Conservation (phyloP, 805 yeast species). For the Candida montana region DNA sequence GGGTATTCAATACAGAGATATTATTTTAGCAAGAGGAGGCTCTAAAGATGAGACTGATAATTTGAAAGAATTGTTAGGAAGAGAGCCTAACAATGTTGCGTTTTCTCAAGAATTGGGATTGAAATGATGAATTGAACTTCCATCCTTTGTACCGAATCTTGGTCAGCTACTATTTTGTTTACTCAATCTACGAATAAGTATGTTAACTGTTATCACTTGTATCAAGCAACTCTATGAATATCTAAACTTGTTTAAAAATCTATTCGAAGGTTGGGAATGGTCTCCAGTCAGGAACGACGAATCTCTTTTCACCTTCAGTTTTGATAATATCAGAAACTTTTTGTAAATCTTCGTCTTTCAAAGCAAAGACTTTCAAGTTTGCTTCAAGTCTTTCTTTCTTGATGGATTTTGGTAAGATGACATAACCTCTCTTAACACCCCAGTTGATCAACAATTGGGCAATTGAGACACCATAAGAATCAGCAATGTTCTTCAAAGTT, state of each 20-base stretch:
- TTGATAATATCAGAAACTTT: constrained; percentile 22
- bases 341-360: constrained; percentile 22
- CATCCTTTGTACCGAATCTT: too few relatives aligned
- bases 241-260: too few relatives aligned
- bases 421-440: constrained; percentile 54
- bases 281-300: constrained; percentile 14
- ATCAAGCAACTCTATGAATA: too few relatives aligned
- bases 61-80: constrained; percentile 61
- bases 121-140: background rate
- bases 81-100: constrained; percentile 70
- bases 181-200: too few relatives aligned
- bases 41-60: constrained; percentile 62
- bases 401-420: constrained; percentile 47
- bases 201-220: too few relatives aligned
- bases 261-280: constrained; percentile 35
- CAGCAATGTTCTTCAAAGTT: constrained; percentile 38
- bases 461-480: constrained; percentile 34
- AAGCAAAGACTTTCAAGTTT: constrained; percentile 20
- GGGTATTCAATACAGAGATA: constrained; percentile 68
- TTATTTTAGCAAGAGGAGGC: constrained; percentile 68
- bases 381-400: constrained; percentile 35
- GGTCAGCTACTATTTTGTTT: too few relatives aligned
- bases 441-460: constrained; percentile 53
- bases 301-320: constrained; percentile 27
- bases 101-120: constrained; percentile 65